These are phyloP conservation scores for Ogataea methanolica DNA, from an alignment of 805 yeast species.

Conservation along the genomic window DNA sequence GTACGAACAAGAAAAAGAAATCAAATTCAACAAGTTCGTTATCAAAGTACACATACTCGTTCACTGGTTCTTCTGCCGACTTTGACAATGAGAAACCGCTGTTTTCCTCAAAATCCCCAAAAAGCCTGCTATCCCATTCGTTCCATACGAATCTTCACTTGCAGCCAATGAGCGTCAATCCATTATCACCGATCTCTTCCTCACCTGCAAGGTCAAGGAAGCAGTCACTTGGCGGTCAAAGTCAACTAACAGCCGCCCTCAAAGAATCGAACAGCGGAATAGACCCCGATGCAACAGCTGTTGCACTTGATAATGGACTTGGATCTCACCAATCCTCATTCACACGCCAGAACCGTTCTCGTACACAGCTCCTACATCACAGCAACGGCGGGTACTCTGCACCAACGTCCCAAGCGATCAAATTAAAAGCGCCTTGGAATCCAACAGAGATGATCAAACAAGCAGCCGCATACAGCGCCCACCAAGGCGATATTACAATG, in stretches of 20 bases:
- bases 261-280: conserved; percentile 6
- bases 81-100: conserved; percentile 31
- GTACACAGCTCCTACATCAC: background rate
- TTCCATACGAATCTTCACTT: conserved; percentile 2
- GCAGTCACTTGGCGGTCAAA: conserved; percentile 21
- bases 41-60: conserved; percentile 24
- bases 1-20: background rate
- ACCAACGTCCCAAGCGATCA: background rate
- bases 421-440: conserved; percentile 48
- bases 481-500: conserved; percentile 62
- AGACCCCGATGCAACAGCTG: background rate
- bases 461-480: conserved; percentile 49
- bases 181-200: background rate
- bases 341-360: background rate
- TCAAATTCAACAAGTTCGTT: conserved; percentile 10
- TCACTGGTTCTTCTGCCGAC: conserved; percentile 30
- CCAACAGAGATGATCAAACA: conserved; percentile 45
- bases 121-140: background rate
- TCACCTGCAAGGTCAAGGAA: conserved; percentile 4
- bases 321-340: conserved; percentile 1
- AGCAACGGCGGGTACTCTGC: background rate
- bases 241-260: conserved; percentile 28
- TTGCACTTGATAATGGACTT: background rate
- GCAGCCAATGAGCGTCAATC: conserved; percentile 3
- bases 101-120: conserved; percentile 2